A percentile compares a stretch with the other conserved stretches of the same genome.
Evolutionary conservation across 331 rosid genomes (phyloP).

Genomic region (Stylosanthes scabra): DNA sequence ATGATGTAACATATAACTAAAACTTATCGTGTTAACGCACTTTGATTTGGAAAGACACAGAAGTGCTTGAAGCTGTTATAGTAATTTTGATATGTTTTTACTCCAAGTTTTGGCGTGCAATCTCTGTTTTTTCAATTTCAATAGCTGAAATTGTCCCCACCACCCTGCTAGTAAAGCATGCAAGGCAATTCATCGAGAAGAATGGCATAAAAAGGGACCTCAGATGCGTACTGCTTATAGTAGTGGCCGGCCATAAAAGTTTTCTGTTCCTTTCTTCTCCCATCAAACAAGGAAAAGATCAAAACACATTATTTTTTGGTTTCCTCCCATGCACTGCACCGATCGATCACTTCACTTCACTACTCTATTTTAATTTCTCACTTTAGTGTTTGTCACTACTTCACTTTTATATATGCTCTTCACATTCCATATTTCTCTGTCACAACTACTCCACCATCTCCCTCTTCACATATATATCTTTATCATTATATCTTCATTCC

Average conservation of each 20-base stretch:
- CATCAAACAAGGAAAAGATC: conserved; percentile 46
- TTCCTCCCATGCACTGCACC: conserved; percentile 40
- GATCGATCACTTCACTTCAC: conserved; percentile 4
- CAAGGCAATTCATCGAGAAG: conserved; percentile 19
- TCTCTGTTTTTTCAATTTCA: background rate
- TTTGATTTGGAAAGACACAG: background rate
- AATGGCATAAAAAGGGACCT: conserved; percentile 41
- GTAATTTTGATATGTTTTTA: background rate
- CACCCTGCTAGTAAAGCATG: background rate
- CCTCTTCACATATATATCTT: background rate
- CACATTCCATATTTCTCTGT: conserved; percentile 50
- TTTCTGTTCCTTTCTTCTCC: conserved; percentile 41
- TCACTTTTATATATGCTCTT: conserved; percentile 14
- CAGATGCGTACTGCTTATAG: conserved; percentile 36
- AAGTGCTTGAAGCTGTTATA: background rate
- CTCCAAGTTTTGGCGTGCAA: too few relatives aligned
- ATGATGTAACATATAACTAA: background rate
- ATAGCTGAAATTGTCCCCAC: conserved; percentile 23
- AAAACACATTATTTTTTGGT: conserved; percentile 39
- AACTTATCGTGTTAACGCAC: background rate
- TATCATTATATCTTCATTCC: background rate
- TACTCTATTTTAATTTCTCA: conserved; percentile 5
- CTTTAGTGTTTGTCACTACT: conserved; percentile 40
- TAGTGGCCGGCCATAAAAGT: conserved; percentile 42
- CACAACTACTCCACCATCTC: background rate